A percentile compares a stretch with the other conserved stretches of the same genome.
Evolutionary conservation across 345 rosid species (phyloP).

Genomic region (Acer yangbiense): DNA sequence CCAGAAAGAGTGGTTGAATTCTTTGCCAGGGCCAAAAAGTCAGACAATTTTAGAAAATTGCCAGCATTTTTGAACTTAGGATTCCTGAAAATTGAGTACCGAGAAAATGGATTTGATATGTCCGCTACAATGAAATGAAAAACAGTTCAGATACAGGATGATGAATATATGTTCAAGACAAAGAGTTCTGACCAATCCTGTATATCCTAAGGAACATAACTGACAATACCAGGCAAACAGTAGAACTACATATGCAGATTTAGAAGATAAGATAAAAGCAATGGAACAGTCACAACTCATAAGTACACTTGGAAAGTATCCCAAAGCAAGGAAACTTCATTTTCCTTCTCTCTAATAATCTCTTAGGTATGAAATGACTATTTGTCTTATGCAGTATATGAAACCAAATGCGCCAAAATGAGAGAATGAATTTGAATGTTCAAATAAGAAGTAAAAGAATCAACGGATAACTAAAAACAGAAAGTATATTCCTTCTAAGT

Average conservation of each 20-base stretch:
- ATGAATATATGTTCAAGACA: not conserved
- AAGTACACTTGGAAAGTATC: not conserved
- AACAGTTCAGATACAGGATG: not conserved
- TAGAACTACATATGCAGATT: no score
- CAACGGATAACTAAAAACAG: not conserved
- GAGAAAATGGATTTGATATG: constrained; percentile 55
- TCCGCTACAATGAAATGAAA: constrained; percentile 42
- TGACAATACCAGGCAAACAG: no score
- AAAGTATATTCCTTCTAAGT: not conserved
- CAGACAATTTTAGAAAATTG: constrained; percentile 48
- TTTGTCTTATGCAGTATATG: not conserved
- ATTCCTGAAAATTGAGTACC: constrained; percentile 46
- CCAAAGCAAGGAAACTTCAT: constrained; percentile 5
- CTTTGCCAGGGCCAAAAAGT: constrained; percentile 67
- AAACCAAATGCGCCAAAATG: not conserved
- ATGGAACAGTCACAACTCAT: not conserved
- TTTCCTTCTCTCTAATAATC: not conserved
- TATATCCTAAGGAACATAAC: no score
- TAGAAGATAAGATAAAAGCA: not conserved
- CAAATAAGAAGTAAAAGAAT: not conserved
- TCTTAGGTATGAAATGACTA: not conserved
- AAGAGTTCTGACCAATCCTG: no score
- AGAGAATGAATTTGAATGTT: not conserved
- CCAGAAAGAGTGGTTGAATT: constrained; percentile 68
- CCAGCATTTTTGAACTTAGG: constrained; percentile 53